These are phyloP conservation scores for Eimeria tenella DNA, from an alignment of 169 alveolate species.

Conservation along the genomic window DNA sequence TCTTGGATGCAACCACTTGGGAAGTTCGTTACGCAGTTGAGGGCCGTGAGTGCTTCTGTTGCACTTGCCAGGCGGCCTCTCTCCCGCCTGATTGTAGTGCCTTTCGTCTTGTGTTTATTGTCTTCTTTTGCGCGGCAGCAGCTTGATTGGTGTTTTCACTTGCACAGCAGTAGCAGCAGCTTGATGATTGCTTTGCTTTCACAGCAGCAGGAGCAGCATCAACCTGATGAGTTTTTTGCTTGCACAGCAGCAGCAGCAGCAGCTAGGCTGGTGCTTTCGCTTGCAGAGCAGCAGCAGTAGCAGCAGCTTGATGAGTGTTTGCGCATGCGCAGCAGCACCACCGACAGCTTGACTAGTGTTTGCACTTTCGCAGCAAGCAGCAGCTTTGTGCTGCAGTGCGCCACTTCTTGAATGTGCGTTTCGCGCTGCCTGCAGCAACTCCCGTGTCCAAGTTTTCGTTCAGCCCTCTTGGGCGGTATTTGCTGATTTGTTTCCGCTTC, in stretches of 20 bases:
- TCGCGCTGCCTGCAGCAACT: conserved; percentile 4
- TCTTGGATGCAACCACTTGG: conserved; percentile 33
- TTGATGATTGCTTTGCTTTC: background rate
- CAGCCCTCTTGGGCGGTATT: conserved; percentile 18
- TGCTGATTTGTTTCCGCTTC: background rate
- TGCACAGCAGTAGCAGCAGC: background rate
- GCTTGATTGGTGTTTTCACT: background rate
- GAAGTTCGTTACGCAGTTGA: background rate
- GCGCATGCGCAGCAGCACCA: background rate
- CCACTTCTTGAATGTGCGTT: background rate
- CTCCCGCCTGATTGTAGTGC: too few relatives aligned
- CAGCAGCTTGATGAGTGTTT: too few relatives aligned
- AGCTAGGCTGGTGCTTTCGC: too few relatives aligned
- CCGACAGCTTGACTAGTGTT: too few relatives aligned
- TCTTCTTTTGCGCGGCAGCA: background rate
- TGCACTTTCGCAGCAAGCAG: too few relatives aligned
- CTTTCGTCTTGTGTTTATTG: background rate
- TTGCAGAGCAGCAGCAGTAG: too few relatives aligned
- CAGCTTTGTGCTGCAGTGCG: background rate
- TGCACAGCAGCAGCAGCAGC: too few relatives aligned
- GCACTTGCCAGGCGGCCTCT: background rate
- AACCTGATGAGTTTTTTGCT: too few relatives aligned
- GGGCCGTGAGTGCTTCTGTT: background rate
- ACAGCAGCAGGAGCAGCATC: too few relatives aligned
- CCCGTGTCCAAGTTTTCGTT: conserved; percentile 33